Base-by-base conservation (phyloP, 2,329 filamentous ascomycete species). In the Sordariomycetes sp. region DNA sequence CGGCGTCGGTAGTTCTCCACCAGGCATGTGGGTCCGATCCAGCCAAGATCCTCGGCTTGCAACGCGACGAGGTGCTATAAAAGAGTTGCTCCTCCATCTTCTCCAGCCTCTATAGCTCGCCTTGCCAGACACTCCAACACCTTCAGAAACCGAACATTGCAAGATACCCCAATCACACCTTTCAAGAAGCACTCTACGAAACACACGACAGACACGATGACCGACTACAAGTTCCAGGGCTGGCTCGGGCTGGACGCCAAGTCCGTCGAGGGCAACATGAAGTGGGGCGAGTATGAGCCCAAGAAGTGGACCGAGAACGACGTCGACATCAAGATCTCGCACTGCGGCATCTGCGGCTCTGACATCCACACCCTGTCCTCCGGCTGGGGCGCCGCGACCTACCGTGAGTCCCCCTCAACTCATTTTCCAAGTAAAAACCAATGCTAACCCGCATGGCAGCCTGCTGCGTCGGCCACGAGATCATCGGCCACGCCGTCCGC, bases 221-320 rank as follows among this genome's bases (percentile, higher is more conserved):
- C 67, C 4, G 69, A 74, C 59, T 72, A 74, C 66, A 77, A 74
- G 66, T 80, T 80, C 62, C 68, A 79, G 64, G 78, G 78, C 50
- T 80, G 78, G 78, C 62, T 79, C n/a, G 77, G 76, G 63, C 67
- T 71, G 55, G 68, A 70, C 59, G 63, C 70, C 14, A 69, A 70
- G 1, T 66, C 74, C 22, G 71, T 66, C 60, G 66, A 80, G 5
- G 79, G 78, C 57, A 79, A 81, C 57, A 80, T 82, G 79, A 66
- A 72, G 35, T 81, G 79, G 79, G 72, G 71, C 48, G 70, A 79
- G 59, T 86, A 79, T 58, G 74, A 83, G 68, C 83, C 83, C 43
- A 87, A 87, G 74, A 70, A 72, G n/a, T 87, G 82, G 79, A 79
- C 83, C 52, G 84, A 87, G 66, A 79, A 76, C 28, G 83, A 87